phyloP scores from a whole-genome alignment of 805 yeast species.

The Metschnikowia continentalis region DNA sequence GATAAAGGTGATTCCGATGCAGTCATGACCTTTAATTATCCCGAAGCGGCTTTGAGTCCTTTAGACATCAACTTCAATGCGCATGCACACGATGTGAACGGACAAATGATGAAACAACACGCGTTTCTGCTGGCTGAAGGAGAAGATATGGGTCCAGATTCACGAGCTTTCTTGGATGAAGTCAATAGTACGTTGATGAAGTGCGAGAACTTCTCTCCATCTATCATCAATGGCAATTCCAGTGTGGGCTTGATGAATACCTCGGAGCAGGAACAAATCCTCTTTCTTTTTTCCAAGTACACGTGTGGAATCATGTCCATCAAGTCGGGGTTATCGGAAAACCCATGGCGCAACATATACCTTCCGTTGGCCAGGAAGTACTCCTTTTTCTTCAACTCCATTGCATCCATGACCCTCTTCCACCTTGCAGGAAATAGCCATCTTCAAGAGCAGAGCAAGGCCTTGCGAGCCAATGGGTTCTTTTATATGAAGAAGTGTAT shows the following conservation, averaged over 20 bases:
- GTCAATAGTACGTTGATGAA: slow-evolving; percentile 6
- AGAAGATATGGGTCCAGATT: neutral
- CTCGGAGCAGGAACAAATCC: slow-evolving; percentile 34
- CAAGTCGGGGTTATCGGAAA: slow-evolving; percentile 59
- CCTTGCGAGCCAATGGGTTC: slow-evolving; percentile 47
- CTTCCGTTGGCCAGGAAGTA: slow-evolving; percentile 54
- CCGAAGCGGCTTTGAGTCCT: slow-evolving; percentile 24
- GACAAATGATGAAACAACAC: neutral
- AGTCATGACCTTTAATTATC: slow-evolving; percentile 11
- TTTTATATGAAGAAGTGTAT: slow-evolving; percentile 58
- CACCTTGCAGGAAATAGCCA: slow-evolving; percentile 41
- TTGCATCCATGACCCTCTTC: slow-evolving; percentile 64
- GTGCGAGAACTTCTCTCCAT: slow-evolving; percentile 11
- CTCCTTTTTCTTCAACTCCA: slow-evolving; percentile 55
- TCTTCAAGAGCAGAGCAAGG: slow-evolving; percentile 42
- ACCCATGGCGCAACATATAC: slow-evolving; percentile 61
- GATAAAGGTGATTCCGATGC: slow-evolving; percentile 12
- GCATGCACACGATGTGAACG: neutral
- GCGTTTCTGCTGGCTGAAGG: neutral
- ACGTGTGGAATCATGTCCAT: slow-evolving; percentile 53
- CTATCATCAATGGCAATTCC: slow-evolving; percentile 7
- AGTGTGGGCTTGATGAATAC: slow-evolving; percentile 18
- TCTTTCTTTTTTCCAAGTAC: slow-evolving; percentile 32
- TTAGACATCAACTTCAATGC: slow-evolving; percentile 10
- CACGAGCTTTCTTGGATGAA: neutral